Evolutionary conservation across 139 green algal species (phyloP), one percentile per base, ranked within the genome.

Genomic region (Tetratostichococcus sp.): DNA sequence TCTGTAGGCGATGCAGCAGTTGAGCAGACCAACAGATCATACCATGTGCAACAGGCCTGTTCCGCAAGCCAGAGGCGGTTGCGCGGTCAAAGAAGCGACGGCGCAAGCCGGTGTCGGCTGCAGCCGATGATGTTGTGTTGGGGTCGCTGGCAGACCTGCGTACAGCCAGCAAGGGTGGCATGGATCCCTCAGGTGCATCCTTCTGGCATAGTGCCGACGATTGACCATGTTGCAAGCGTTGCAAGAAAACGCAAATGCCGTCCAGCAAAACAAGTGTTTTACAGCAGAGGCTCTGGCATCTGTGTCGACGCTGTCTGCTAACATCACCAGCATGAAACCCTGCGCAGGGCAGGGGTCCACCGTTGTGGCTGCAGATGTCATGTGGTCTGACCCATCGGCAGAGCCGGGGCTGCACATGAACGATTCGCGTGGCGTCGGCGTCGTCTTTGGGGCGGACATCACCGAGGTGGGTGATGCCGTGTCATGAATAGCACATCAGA

Each of bases 371-470:
- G 77, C 87, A 1, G 94, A 99, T 74, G 89, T 99, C 65, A 81
- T 99, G 73, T 99, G 95, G 95, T 94, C 84, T 1, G 95, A 99
- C 77, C 95, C 93, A 1, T 76, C 84, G 33, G 68, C 67, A 22
- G 73, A 81, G 21, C 79, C 84, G 8, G 93, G 93, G 8, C 78
- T 98, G 28, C 21, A 67, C 16, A 23, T 73, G 16, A 99, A 99
- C 78, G 70, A 87, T 1, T 67, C 77, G 32, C 85, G 95, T 1
- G 95, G 93, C 14, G 87, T 99, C 31, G 95, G 95, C 31, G 85
- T 96, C 33, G 43, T 91, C 0, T 99, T 97, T 85, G 95, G 95
- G 0, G 91, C 94, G 0, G 93, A 97, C 65, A 74, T 93, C 17
- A 96, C 92, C 6, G 80, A 96, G 87, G 86, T 90, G 58, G 11